These are phyloP conservation scores for Chamaecyparis obtusa DNA, from an alignment of 75 land plant genomes.

Conservation along the genomic window DNA sequence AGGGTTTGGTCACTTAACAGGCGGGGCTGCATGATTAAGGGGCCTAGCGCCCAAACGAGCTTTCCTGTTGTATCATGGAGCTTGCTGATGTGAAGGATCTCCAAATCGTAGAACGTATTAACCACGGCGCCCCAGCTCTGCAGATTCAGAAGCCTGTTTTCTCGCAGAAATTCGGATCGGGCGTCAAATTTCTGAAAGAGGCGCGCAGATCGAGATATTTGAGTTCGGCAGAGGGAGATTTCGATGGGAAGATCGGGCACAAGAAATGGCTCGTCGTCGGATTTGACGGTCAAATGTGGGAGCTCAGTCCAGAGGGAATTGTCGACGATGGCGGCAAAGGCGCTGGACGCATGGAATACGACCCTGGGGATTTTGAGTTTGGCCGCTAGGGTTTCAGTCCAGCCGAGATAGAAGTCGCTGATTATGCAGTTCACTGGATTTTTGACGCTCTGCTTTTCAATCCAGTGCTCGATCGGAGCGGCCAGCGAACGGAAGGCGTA, in stretches of 20 bases:
- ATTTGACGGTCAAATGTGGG: neutral
- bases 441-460: neutral
- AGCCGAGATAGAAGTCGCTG: slow-evolving; percentile 3
- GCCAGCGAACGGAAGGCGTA: neutral
- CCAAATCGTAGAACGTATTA: neutral
- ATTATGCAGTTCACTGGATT: slow-evolving; percentile 12
- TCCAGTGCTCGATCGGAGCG: neutral
- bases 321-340: neutral
- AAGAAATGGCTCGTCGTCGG: neutral
- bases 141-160: neutral
- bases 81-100: neutral
- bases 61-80: neutral
- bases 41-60: neutral
- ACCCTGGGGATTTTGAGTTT: neutral
- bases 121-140: neutral
- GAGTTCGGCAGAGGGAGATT: neutral
- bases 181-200: neutral
- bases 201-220: neutral
- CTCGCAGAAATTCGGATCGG: neutral
- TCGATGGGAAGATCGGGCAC: neutral
- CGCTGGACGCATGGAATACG: slow-evolving; percentile 5
- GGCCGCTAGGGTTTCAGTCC: neutral
- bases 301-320: neutral
- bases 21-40: neutral
- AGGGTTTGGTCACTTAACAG: neutral